A percentile compares a stretch with the other conserved stretches of the same genome.
These are phyloP conservation scores for Nakaseomyces bracarensis DNA, from an alignment of 1,139 yeast genomes.

Conservation along the genomic window DNA sequence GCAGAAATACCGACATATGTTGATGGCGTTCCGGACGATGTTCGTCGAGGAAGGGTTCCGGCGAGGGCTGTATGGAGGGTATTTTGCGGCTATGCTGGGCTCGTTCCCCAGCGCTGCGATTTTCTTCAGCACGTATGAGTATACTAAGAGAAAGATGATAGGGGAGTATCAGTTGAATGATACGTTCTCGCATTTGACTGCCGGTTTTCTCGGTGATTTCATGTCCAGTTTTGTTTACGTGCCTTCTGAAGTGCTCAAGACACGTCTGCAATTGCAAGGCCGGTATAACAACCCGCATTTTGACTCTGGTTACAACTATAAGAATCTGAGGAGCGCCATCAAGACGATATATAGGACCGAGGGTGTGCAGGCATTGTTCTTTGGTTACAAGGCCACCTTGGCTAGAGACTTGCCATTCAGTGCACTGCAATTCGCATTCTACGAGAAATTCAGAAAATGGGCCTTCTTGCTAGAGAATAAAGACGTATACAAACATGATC, in stretches of 20 bases:
- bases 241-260: slow-evolving; percentile 94
- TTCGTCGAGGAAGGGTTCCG: slow-evolving; percentile 73
- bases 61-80: slow-evolving; percentile 86
- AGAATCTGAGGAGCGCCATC: slow-evolving; percentile 61
- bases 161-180: slow-evolving; percentile 62
- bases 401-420: slow-evolving; percentile 90
- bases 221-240: slow-evolving; percentile 88
- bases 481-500: slow-evolving; percentile 32
- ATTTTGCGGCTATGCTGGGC: slow-evolving; percentile 83
- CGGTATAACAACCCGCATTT: slow-evolving; percentile 71
- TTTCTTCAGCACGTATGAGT: slow-evolving; percentile 86
- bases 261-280: slow-evolving; percentile 89
- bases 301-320: slow-evolving; percentile 78
- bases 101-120: slow-evolving; percentile 89
- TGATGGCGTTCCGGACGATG: slow-evolving; percentile 67
- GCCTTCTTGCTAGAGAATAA: slow-evolving; percentile 39
- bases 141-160: slow-evolving; percentile 62
- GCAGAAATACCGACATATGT: slow-evolving; percentile 54
- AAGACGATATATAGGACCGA: slow-evolving; percentile 54
- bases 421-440: slow-evolving; percentile 91
- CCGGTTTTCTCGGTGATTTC: slow-evolving; percentile 87
- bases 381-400: slow-evolving; percentile 89
- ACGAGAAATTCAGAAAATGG: slow-evolving; percentile 68
- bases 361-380: slow-evolving; percentile 69
- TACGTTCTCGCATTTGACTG: slow-evolving; percentile 67